Evolutionary conservation across 306 rosid genomes (phyloP).

Genomic region (Oxytropis ochrocephala): DNA sequence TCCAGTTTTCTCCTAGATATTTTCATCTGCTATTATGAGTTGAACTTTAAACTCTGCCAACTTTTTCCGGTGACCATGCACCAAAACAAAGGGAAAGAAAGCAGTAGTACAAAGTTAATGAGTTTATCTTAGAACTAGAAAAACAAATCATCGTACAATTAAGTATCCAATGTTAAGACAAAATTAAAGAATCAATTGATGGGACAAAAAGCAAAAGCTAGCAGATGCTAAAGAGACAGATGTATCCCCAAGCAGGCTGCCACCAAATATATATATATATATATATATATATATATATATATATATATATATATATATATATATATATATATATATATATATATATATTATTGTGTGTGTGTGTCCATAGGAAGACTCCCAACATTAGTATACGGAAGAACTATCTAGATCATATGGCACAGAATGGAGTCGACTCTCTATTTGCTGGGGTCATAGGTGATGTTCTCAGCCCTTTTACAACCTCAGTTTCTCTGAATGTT

Average conservation of each 20-base stretch:
- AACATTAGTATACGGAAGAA: background rate
- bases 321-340: background rate
- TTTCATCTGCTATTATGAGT: background rate
- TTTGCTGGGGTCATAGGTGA: constrained; percentile 31
- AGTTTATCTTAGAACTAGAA: background rate
- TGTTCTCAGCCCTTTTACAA: constrained; percentile 34
- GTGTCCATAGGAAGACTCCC: background rate
- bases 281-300: background rate
- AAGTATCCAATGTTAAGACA: background rate
- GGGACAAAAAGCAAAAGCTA: constrained; percentile 19
- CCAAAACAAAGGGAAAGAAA: background rate
- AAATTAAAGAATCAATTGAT: background rate
- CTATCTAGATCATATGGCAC: constrained; percentile 4
- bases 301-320: background rate
- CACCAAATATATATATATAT: background rate
- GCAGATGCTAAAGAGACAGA: constrained; percentile 14
- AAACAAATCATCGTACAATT: background rate
- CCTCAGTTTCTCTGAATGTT: background rate
- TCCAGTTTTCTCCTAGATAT: too few species aligned
- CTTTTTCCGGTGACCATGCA: background rate
- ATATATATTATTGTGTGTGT: too few species aligned
- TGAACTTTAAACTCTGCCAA: background rate
- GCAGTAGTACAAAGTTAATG: too few species aligned
- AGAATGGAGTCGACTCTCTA: constrained; percentile 14
- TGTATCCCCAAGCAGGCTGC: background rate